These are phyloP conservation scores for Forsythia suspensa DNA, from an alignment of 257 asterid genomes.

Conservation along the genomic window DNA sequence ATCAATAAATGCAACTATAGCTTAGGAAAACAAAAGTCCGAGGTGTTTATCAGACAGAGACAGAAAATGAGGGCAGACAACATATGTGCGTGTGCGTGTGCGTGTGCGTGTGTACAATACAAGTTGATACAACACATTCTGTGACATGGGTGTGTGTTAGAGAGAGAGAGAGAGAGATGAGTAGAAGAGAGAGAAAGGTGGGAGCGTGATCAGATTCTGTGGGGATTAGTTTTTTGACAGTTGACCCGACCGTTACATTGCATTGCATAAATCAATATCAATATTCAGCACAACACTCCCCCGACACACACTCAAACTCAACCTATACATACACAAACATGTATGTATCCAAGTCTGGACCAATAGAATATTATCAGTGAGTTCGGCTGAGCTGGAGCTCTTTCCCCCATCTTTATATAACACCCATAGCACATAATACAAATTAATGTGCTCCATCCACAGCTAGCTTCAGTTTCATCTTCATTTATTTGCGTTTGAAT, in stretches of 20 bases:
- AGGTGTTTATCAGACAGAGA: constrained; percentile 39
- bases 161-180: constrained; percentile 18
- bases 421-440: neutral
- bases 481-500: constrained; percentile 4
- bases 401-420: neutral
- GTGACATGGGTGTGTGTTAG: constrained; percentile 30
- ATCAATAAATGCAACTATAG: constrained; percentile 30
- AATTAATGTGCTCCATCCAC: constrained; percentile 29
- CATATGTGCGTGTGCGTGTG: constrained; percentile 32
- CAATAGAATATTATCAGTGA: constrained; percentile 28
- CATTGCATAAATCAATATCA: neutral
- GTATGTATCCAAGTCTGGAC: constrained; percentile 21
- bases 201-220: constrained; percentile 75
- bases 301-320: neutral
- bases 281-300: neutral
- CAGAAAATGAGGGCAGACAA: constrained; percentile 53
- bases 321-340: constrained; percentile 25
- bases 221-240: constrained; percentile 80
- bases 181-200: constrained; percentile 34
- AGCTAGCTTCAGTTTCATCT: constrained; percentile 18
- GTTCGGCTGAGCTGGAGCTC: constrained; percentile 40
- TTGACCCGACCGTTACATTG: constrained; percentile 62
- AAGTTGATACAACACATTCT: constrained; percentile 25
- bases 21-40: constrained; percentile 45
- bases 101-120: constrained; percentile 34